A percentile compares a stretch with the other conserved stretches of the same genome.
These are phyloP conservation scores for Kockovaella imperatae DNA, from an alignment of 768 basidiomycete species.

Conservation along the genomic window DNA sequence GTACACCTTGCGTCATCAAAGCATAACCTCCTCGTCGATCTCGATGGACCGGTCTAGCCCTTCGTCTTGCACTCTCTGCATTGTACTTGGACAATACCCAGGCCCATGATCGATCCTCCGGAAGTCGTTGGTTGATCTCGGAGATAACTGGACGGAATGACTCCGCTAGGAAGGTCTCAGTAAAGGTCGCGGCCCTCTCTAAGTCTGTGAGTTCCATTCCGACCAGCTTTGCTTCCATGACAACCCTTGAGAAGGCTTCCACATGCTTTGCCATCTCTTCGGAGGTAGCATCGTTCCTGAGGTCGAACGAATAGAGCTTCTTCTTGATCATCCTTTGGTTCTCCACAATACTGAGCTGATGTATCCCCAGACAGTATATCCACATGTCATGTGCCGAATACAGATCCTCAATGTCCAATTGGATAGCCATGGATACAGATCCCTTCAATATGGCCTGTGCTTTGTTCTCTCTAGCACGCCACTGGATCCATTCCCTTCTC, in stretches of 20 bases:
- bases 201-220: not conserved
- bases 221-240: not conserved
- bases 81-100: not conserved
- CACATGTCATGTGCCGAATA: not conserved
- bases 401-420: not conserved
- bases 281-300: not conserved
- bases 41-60: not conserved
- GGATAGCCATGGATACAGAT: not conserved
- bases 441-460: not conserved
- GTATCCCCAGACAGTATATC: not conserved
- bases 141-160: not conserved
- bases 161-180: not conserved
- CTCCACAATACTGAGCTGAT: not conserved
- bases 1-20: not conserved
- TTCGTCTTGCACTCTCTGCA: not conserved
- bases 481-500: not conserved
- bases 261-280: constrained; percentile 6
- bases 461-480: not conserved
- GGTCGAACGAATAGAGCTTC: not conserved
- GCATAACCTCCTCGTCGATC: not conserved
- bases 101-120: not conserved
- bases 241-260: constrained; percentile 2
- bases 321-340: not conserved
- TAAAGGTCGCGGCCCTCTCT: not conserved
- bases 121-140: not conserved